These are phyloP conservation scores for Meyerozyma sp. DNA, from an alignment of 1,139 yeast species.

Conservation along the genomic window DNA sequence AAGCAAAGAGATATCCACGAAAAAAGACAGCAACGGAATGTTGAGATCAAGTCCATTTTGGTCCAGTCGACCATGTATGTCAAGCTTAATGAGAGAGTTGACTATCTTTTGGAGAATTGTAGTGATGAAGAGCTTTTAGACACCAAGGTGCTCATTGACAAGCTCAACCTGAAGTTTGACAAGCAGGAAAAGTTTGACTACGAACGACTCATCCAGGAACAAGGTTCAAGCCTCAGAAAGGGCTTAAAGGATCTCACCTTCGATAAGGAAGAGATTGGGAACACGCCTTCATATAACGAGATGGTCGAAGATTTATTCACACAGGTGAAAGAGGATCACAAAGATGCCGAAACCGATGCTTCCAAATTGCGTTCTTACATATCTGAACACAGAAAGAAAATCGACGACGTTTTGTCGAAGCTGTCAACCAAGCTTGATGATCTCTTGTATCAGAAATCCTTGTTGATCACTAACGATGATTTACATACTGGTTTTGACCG, in stretches of 20 bases:
- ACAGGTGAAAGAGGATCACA: slow-evolving; percentile 59
- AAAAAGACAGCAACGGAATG: slow-evolving; percentile 74
- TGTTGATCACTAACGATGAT: slow-evolving; percentile 84
- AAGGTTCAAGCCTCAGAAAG: slow-evolving; percentile 35
- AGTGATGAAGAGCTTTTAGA: slow-evolving; percentile 38
- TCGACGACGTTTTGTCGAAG: slow-evolving; percentile 56
- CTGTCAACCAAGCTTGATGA: slow-evolving; percentile 59
- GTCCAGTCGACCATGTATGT: slow-evolving; percentile 74
- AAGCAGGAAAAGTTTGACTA: slow-evolving; percentile 48
- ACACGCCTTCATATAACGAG: slow-evolving; percentile 79
- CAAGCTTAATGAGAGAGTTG: slow-evolving; percentile 69
- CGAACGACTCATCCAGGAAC: slow-evolving; percentile 27
- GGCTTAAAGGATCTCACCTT: slow-evolving; percentile 40
- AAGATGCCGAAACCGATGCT: slow-evolving; percentile 41
- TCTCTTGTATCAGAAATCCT: slow-evolving; percentile 63
- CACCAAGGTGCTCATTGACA: slow-evolving; percentile 33
- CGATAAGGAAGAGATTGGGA: slow-evolving; percentile 49
- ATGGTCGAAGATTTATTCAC: slow-evolving; percentile 86
- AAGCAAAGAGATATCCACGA: slow-evolving; percentile 97
- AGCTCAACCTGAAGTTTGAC: slow-evolving; percentile 49
- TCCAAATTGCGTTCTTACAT: slow-evolving; percentile 38
- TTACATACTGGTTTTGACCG: slow-evolving; percentile 92
- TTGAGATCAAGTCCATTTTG: slow-evolving; percentile 68
- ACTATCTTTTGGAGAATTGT: slow-evolving; percentile 44
- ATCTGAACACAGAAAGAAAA: slow-evolving; percentile 63